A percentile compares a stretch with the other conserved stretches of the same genome.
These are phyloP conservation scores for Neofusicoccum umdonicola DNA, from an alignment of 2,329 filamentous ascomycete genomes.

Conservation along the genomic window DNA sequence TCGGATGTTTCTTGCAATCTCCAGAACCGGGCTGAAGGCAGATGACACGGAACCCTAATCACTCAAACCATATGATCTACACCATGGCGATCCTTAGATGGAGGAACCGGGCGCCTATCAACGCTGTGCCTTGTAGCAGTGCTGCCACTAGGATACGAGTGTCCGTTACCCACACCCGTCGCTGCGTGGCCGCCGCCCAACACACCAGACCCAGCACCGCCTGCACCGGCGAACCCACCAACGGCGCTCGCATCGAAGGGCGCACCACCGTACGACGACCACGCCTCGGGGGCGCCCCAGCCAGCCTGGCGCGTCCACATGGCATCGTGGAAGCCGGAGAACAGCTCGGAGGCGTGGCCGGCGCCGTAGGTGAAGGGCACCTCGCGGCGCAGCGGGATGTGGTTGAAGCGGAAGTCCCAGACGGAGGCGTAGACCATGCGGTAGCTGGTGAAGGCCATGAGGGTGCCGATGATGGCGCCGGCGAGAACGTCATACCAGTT, in stretches of 20 bases:
- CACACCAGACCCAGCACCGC: not conserved
- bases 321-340: conserved; percentile 51
- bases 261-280: conserved; percentile 39
- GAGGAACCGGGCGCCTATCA: conserved; percentile 29
- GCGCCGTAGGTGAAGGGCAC: conserved; percentile 54
- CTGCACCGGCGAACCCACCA: not conserved
- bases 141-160: not conserved
- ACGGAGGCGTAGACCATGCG: conserved; percentile 66
- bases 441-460: conserved; percentile 64
- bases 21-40: too few relatives aligned
- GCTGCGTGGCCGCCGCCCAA: not conserved
- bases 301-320: conserved; percentile 60
- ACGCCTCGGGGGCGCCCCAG: conserved; percentile 51
- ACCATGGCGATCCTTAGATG: not conserved
- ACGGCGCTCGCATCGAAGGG: conserved; percentile 43
- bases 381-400: conserved; percentile 62
- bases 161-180: not conserved
- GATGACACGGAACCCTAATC: too few relatives aligned
- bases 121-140: conserved; percentile 24
- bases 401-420: conserved; percentile 68
- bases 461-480: conserved; percentile 63
- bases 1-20: too few relatives aligned
- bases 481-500: conserved; percentile 74
- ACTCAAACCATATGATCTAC: not conserved
- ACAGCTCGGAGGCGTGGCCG: conserved; percentile 35